Evolutionary conservation across 306 rosid species (phyloP), one percentile per base, ranked within the genome.

Genomic region (Chamaecrista fasciculata): DNA sequence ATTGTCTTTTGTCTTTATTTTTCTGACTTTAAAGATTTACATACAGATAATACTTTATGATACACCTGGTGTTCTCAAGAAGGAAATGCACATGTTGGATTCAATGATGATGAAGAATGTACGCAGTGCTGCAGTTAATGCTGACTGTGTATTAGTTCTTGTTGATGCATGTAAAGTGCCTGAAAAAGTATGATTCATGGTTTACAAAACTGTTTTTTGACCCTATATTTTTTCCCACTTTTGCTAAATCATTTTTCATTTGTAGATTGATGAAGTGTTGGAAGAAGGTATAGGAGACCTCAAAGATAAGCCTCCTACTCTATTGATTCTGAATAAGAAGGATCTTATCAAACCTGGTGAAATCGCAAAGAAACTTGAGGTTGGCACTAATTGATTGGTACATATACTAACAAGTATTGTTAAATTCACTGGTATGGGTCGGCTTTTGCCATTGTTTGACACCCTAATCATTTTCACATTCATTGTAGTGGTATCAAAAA

Each of bases 31-130:
- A 36, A 47, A 52, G 57, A 28, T 72, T 66, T 67, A 65, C 67
- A 70, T 81, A 76, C 87, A 94, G 97, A 84, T 89, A 91, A 47
- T 94, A 69, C 99, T 94, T 74, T 91, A 88, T 78, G 99, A 94
- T 74, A 94, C 99, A 15, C 97, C 97, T 19, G 99, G 99, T 75
- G 92, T 94, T 16, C 80, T 94, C 20, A 87, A 89, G 84, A 91
- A 94, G 89, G 84, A 87, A 80, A 88, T 85, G 91, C 99, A 91
- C 85, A 87, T 81, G 83, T 80, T 94, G 76, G 99, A 94, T 70
- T 75, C 96, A 11, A 87, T 94, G 99, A 94, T 94, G 99, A 94
- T 94, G 99, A 87, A 85, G 75, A 94, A 94, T 67, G 99, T 94
- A 62, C 93, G 95, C 79, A 84, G 85, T 2, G 99, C 99, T 46